Evolutionary conservation across 2,329 filamentous ascomycete species (phyloP), one percentile per base, ranked within the genome.

Genomic region (Onygena corvina): DNA sequence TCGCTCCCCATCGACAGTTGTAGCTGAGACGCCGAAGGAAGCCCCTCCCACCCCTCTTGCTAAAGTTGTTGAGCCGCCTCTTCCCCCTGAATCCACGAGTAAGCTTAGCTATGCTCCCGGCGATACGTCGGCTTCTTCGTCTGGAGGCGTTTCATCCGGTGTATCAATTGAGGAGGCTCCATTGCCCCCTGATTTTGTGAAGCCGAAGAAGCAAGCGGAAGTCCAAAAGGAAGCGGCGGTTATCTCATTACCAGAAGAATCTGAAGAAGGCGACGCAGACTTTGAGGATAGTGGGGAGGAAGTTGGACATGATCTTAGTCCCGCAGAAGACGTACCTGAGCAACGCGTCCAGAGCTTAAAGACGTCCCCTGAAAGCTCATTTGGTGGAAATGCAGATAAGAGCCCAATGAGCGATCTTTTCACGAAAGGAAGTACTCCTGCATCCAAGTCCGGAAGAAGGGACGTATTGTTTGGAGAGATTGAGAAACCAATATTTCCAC

Each of bases 11-110:
- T 46, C 60, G 48, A 57, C 59, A 16, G 61, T 66, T 21, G 70
- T 64, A 49, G 59, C 59, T 50, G 64, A 66, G 45, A 57, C 55
- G 16, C 56, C 60, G 27, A 58, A 57, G 12, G 62, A 64, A 35
- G 55, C 57, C n/a, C 56, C 61, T 20, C 53, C 53, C 2, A 62
- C 63, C 7, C 60, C 66, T 31, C 50, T 62, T 21, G 57, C 62
- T 14, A 56, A 61, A 31, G 52, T 61, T 21, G 49, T 62, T 6
- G 64, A 68, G 53, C 53, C 63, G 7, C 71, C 71, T 7, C 58
- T 74, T 30, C 71, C 71, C 3, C 71, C 71, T 12, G 70, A 73
- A 34, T 55, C 71, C 3, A 70, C 68, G n/a, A 73, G 68, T 52
- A 71, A 66, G 57, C 63, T 62, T 31, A 62, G 56, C 9, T 73